Evolutionary conservation across 305 asterid genomes (phyloP).

Genomic region (Fraxinus floribunda): DNA sequence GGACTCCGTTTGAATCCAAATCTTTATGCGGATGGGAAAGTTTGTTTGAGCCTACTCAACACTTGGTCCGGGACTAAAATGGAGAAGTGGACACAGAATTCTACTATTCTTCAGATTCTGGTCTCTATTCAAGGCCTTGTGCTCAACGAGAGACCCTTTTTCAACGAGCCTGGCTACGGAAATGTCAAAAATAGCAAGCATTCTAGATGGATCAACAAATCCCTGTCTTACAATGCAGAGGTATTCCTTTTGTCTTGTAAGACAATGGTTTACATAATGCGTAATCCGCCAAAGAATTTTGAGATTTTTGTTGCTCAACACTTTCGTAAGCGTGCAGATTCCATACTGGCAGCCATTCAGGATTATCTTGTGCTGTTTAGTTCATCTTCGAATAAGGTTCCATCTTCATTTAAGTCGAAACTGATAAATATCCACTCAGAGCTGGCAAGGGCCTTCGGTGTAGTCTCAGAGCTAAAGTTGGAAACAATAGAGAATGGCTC

Average conservation of each 20-base stretch:
- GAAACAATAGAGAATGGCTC: neutral
- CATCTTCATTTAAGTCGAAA: conserved; percentile 8
- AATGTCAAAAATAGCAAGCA: neutral
- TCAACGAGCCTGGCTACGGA: conserved; percentile 39
- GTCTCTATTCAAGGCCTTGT: conserved; percentile 59
- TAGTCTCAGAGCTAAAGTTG: neutral
- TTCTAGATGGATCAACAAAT: neutral
- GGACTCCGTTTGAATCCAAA: conserved; percentile 52
- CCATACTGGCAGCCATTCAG: conserved; percentile 25
- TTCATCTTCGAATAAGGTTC: conserved; percentile 4
- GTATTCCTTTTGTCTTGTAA: conserved; percentile 38
- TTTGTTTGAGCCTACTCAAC: conserved; percentile 54
- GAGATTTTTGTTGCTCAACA: conserved; percentile 34
- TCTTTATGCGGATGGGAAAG: conserved; percentile 31
- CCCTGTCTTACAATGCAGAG: conserved; percentile 28
- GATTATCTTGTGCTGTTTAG: conserved; percentile 27
- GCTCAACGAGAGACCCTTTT: conserved; percentile 41
- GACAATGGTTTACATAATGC: conserved; percentile 28
- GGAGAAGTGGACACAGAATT: conserved; percentile 38
- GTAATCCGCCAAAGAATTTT: conserved; percentile 37
- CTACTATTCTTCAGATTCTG: conserved; percentile 50
- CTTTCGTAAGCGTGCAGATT: conserved; percentile 20
- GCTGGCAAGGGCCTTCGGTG: conserved; percentile 20
- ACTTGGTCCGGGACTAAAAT: conserved; percentile 34
- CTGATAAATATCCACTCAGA: neutral